These are phyloP conservation scores for Eucalyptus cloeziana DNA, from an alignment of 345 rosid species.

Conservation along the genomic window DNA sequence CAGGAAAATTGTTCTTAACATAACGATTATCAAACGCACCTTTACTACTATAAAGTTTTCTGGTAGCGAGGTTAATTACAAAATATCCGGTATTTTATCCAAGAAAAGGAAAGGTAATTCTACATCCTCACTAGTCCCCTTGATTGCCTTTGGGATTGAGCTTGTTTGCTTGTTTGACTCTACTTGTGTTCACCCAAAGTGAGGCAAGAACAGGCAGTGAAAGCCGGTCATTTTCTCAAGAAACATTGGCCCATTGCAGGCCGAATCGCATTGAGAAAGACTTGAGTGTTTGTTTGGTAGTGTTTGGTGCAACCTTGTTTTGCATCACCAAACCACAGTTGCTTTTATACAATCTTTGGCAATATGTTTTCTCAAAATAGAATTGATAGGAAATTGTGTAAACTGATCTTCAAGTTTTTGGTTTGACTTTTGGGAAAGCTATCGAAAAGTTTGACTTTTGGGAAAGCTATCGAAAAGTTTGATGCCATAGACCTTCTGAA, in stretches of 20 bases:
- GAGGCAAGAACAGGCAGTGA: not conserved
- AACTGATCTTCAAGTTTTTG: not conserved
- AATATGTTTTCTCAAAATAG: not conserved
- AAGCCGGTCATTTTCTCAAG: not conserved
- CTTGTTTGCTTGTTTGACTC: not conserved
- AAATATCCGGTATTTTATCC: not conserved
- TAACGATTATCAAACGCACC: too few species aligned
- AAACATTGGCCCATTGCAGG: not conserved
- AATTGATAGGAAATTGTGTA: not conserved
- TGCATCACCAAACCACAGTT: not conserved
- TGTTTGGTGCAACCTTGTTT: not conserved
- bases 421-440: too few species aligned
- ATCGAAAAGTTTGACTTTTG: too few species aligned
- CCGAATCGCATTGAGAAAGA: rapidly evolving
- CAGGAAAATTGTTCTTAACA: too few species aligned
- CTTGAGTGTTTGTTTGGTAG: not conserved
- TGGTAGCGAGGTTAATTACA: not conserved
- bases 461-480: not conserved
- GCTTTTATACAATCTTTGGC: not conserved
- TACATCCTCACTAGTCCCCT: not conserved
- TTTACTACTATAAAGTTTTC: not conserved
- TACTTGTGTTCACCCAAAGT: not conserved
- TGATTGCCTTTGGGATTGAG: not conserved
- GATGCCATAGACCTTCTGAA: not conserved
- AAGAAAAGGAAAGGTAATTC: not conserved